Percentiles rank a stretch among this genome's conserved stretches.
Evolutionary conservation across 31 red algal species (phyloP).

Genomic region (Bonnemaisonia californica): DNA sequence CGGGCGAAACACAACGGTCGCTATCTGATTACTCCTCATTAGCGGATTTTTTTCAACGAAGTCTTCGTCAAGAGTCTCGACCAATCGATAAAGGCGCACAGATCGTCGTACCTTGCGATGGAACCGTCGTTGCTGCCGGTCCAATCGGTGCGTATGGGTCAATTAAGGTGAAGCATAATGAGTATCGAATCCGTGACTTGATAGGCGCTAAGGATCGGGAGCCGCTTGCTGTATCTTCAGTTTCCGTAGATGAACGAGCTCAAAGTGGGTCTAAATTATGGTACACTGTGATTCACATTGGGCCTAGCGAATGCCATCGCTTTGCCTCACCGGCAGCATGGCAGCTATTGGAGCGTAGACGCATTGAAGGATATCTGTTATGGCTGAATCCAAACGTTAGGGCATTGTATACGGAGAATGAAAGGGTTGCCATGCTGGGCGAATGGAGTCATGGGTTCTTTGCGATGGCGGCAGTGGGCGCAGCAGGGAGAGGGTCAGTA

Average conservation of each 20-base stretch:
- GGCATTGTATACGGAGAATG: constrained; percentile 45
- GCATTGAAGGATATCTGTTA: constrained; percentile 34
- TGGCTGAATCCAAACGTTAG: constrained; percentile 44
- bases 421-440: constrained; percentile 42
- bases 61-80: constrained; percentile 18
- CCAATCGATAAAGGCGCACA: constrained; percentile 44
- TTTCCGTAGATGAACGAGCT: constrained; percentile 33
- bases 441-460: constrained; percentile 39
- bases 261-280: constrained; percentile 43
- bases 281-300: constrained; percentile 52
- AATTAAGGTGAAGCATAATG: constrained; percentile 40
- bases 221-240: constrained; percentile 44
- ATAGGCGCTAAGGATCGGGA: constrained; percentile 52
- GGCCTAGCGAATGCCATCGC: constrained; percentile 33
- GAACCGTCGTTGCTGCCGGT: constrained; percentile 43
- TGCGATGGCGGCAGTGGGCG: constrained; percentile 49
- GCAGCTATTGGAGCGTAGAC: constrained; percentile 20
- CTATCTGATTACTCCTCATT: constrained; percentile 35
- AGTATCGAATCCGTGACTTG: constrained; percentile 45
- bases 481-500: constrained; percentile 56
- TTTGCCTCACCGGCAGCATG: constrained; percentile 51
- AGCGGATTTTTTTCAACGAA: constrained; percentile 39
- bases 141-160: constrained; percentile 44
- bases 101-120: constrained; percentile 56
- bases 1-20: constrained; percentile 17